Conservation (phyloP, 768 basidiomycete species). For the Podaxis mareebaensis region DNA sequence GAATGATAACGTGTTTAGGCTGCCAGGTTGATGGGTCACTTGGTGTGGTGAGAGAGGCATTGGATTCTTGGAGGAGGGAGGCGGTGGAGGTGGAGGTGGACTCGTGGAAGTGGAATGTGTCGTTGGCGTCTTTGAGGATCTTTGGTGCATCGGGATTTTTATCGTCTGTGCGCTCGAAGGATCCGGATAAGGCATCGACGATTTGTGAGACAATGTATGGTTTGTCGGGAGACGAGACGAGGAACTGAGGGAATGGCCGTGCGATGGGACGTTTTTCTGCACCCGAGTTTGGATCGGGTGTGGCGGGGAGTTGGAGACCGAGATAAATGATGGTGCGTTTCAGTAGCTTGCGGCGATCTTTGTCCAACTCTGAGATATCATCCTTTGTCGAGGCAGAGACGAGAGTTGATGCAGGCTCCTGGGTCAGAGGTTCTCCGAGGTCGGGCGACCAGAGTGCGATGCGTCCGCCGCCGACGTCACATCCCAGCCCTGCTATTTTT, state of each 20-base stretch:
- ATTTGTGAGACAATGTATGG: conserved; percentile 40
- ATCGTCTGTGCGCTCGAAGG: conserved; percentile 27
- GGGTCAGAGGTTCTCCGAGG: conserved; percentile 20
- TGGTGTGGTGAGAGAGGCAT: conserved; percentile 16
- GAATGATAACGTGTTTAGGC: conserved; percentile 57
- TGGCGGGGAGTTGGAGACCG: conserved; percentile 37
- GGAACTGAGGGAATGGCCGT: conserved; percentile 60
- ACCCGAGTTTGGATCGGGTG: conserved; percentile 26
- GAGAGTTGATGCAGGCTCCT: conserved; percentile 18
- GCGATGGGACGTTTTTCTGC: conserved; percentile 29
- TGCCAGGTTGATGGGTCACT: conserved; percentile 38
- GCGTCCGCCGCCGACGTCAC: conserved; percentile 9
- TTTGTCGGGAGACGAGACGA: conserved; percentile 47
- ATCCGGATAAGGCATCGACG: conserved; percentile 33
- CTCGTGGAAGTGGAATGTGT: conserved; percentile 66
- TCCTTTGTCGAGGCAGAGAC: not conserved
- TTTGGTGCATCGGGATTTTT: conserved; percentile 19
- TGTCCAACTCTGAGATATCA: not conserved
- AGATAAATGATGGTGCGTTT: conserved; percentile 33
- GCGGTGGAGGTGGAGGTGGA: conserved; percentile 30
- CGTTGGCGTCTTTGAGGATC: conserved; percentile 63
- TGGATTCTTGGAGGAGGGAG: conserved; percentile 26
- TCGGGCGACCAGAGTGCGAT: conserved; percentile 13
- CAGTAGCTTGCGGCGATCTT: conserved; percentile 24
- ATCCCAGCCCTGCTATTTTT: conserved; percentile 11